These are phyloP conservation scores for Leucoagaricus sp. DNA, from an alignment of 1,284 basidiomycete species.

Conservation along the genomic window DNA sequence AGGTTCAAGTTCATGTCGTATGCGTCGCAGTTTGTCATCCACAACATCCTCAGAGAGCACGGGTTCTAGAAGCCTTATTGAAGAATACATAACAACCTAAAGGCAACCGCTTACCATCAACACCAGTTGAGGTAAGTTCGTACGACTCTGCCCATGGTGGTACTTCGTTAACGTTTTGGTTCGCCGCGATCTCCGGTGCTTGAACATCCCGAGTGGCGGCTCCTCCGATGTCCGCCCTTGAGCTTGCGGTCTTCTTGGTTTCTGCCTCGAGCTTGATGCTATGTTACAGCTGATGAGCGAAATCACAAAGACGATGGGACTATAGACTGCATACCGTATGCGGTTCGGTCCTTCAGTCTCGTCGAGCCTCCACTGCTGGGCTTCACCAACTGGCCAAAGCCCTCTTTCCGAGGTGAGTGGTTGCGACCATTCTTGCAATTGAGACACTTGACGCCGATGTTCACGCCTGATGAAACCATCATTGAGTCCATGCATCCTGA, in stretches of 20 bases:
- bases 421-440: conserved; percentile 59
- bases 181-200: conserved; percentile 42
- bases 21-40: conserved; percentile 77
- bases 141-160: conserved; percentile 83
- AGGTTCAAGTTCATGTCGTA: conserved; percentile 84
- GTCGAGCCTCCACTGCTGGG: conserved; percentile 73
- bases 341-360: conserved; percentile 89
- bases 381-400: conserved; percentile 68
- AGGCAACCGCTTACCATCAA: conserved; percentile 47
- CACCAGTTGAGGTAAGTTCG: conserved; percentile 66
- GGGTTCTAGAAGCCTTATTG: conserved; percentile 36
- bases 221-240: conserved; percentile 50
- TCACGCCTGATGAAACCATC: conserved; percentile 54
- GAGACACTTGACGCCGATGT: conserved; percentile 64
- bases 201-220: conserved; percentile 55
- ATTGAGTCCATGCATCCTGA: too few species aligned
- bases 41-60: conserved; percentile 69
- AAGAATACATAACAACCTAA: conserved; percentile 14
- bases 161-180: conserved; percentile 64
- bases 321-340: conserved; percentile 63
- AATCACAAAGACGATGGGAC: conserved; percentile 1
- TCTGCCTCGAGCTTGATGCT: conserved; percentile 77
- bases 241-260: conserved; percentile 48
- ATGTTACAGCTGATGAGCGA: not conserved
- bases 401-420: conserved; percentile 72